Evolutionary conservation across 108 stramenopile species (phyloP).

Genomic region (Discostella pseudostelligera): DNA sequence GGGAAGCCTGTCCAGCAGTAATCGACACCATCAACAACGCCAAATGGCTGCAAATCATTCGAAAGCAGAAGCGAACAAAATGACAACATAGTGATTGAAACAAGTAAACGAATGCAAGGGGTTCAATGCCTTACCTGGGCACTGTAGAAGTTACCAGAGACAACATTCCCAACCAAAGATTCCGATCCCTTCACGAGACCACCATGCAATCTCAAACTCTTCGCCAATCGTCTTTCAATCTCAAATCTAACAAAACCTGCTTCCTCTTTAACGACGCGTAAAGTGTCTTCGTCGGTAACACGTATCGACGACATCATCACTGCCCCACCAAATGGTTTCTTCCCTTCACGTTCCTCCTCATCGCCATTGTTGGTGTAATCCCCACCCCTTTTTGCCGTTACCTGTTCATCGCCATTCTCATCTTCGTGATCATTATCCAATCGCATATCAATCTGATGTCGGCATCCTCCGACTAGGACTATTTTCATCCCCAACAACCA

Average conservation of each 20-base stretch:
- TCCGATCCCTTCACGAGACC: conserved; percentile 41
- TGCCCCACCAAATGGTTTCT: conserved; percentile 39
- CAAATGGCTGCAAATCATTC: conserved; percentile 61
- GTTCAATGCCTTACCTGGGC: conserved; percentile 42
- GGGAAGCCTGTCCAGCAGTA: conserved; percentile 90
- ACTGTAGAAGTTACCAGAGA: conserved; percentile 85
- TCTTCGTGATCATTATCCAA: conserved; percentile 31
- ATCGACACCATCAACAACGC: conserved; percentile 76
- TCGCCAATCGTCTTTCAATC: conserved; percentile 88
- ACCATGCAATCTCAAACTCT: conserved; percentile 69
- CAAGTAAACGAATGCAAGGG: too few species aligned
- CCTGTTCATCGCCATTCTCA: conserved; percentile 11
- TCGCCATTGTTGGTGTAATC: conserved; percentile 51
- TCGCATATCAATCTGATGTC: conserved; percentile 78
- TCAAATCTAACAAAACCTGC: conserved; percentile 95
- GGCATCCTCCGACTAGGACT: conserved; percentile 78
- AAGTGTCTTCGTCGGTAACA: conserved; percentile 80
- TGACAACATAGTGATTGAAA: too few species aligned
- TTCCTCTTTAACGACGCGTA: conserved; percentile 90
- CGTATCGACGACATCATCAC: conserved; percentile 66
- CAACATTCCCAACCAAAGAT: conserved; percentile 74
- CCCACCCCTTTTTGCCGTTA: conserved; percentile 30
- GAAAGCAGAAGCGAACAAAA: not conserved
- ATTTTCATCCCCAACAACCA: conserved; percentile 92
- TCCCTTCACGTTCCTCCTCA: conserved; percentile 19